Evolutionary conservation across 768 basidiomycete genomes (phyloP).

Genomic region (Mrakia hoshinonis): DNA sequence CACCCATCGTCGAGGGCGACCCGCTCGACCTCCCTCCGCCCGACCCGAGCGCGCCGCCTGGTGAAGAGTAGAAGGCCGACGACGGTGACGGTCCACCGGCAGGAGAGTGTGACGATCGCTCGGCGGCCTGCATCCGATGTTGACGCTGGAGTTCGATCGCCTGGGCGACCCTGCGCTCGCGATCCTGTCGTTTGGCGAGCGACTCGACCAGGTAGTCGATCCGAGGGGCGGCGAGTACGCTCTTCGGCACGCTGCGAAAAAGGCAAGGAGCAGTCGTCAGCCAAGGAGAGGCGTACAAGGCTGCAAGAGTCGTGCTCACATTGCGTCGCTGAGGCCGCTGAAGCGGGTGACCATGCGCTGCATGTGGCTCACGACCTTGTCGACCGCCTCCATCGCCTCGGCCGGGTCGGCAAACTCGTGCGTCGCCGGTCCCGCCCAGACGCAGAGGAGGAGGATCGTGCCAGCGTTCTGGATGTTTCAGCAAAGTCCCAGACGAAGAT

Average conservation of each 20-base stretch:
- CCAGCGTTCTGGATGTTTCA: not conserved
- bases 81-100: not conserved
- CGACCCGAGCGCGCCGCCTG: no score
- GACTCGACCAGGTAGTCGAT: constrained; percentile 19
- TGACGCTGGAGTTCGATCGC: not conserved
- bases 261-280: not conserved
- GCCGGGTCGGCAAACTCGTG: not conserved
- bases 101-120: not conserved
- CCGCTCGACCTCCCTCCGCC: no score
- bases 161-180: not conserved
- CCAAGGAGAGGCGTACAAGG: not conserved
- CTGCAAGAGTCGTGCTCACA: not conserved
- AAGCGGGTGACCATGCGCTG: not conserved
- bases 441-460: not conserved
- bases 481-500: no score
- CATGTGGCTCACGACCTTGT: constrained; percentile 2
- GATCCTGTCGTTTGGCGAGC: not conserved
- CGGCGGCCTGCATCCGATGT: not conserved
- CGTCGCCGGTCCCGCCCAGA: not conserved
- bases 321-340: not conserved
- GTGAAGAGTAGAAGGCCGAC: no score
- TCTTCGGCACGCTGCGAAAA: constrained; percentile 14
- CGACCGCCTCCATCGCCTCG: not conserved
- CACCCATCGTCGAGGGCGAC: not conserved
- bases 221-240: constrained; percentile 19